phyloP scores from a whole-genome alignment of 345 rosid species.

The Excoecaria agallocha region DNA sequence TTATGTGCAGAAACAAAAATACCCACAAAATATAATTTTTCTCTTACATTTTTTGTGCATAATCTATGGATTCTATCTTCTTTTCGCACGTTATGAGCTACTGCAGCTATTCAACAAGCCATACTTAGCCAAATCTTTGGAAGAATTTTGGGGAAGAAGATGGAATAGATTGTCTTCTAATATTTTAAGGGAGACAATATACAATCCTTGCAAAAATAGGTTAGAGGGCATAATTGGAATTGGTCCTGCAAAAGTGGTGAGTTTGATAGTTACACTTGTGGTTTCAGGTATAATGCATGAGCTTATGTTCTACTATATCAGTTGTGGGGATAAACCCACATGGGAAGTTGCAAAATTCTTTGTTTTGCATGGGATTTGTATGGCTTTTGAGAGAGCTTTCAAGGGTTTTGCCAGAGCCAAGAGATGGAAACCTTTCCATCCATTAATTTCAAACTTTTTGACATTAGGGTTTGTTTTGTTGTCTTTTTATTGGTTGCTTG shows the following conservation, averaged over 20 bases:
- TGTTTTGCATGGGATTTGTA: constrained; percentile 3
- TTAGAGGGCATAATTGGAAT: neutral
- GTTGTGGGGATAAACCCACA: constrained; percentile 3
- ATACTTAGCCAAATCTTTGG: neutral
- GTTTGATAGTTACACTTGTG: neutral
- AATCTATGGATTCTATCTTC: neutral
- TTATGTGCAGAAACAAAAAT: neutral
- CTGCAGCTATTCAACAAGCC: constrained; percentile 1
- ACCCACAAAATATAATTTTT: neutral
- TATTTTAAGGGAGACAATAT: constrained; percentile 1
- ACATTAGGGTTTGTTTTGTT: constrained; percentile 24
- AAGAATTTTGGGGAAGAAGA: constrained; percentile 6
- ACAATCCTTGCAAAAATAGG: neutral
- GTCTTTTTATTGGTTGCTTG: constrained; percentile 23
- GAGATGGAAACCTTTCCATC: neutral
- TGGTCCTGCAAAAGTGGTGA: neutral
- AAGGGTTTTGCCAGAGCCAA: neutral
- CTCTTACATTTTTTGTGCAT: neutral
- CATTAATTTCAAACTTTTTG: neutral
- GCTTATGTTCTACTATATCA: constrained; percentile 7
- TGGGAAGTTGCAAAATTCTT: constrained; percentile 6
- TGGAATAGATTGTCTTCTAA: neutral
- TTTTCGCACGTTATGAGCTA: neutral
- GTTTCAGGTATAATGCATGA: constrained; percentile 12
- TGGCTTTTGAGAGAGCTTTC: neutral